A percentile compares a stretch with the other conserved stretches of the same genome.
These are phyloP conservation scores for Penicillium sp. DNA, from an alignment of 2,329 filamentous ascomycete species.

Conservation along the genomic window DNA sequence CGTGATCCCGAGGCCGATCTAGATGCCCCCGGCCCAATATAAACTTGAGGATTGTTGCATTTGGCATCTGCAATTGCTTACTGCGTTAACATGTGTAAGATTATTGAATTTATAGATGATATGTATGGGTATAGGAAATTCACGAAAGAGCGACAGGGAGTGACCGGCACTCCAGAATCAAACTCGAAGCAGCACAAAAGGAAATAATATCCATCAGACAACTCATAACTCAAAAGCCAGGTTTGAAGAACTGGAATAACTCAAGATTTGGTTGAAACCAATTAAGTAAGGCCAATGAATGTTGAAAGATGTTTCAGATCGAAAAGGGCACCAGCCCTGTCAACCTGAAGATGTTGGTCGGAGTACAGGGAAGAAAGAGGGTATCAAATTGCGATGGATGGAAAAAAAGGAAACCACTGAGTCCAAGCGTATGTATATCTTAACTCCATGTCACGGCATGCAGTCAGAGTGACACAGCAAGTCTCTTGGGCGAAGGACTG, in stretches of 20 bases:
- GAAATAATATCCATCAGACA: background rate
- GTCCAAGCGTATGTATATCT: background rate
- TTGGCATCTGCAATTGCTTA: background rate
- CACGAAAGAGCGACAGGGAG: slow-evolving; percentile 1
- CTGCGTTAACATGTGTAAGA: background rate
- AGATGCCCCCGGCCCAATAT: no score
- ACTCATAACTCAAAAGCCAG: slow-evolving; percentile 1
- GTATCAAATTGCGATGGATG: background rate
- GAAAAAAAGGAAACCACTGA: background rate
- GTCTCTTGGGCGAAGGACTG: background rate
- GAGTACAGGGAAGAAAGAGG: background rate
- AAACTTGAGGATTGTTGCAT: background rate
- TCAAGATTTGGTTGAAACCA: background rate
- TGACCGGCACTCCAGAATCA: slow-evolving; percentile 1
- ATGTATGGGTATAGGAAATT: slow-evolving; percentile 2
- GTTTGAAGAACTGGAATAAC: background rate
- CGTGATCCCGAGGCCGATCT: slow-evolving; percentile 7
- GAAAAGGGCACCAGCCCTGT: background rate
- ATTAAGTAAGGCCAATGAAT: background rate
- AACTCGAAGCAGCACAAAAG: background rate
- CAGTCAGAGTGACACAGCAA: background rate
- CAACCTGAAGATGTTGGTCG: slow-evolving; percentile 3
- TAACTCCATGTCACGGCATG: background rate
- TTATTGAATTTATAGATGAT: background rate
- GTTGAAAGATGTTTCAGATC: background rate